Evolutionary conservation across 352 stramenopile species (phyloP), one percentile per base, ranked within the genome.

Genomic region (Phytopythium cucurbitacearum): DNA sequence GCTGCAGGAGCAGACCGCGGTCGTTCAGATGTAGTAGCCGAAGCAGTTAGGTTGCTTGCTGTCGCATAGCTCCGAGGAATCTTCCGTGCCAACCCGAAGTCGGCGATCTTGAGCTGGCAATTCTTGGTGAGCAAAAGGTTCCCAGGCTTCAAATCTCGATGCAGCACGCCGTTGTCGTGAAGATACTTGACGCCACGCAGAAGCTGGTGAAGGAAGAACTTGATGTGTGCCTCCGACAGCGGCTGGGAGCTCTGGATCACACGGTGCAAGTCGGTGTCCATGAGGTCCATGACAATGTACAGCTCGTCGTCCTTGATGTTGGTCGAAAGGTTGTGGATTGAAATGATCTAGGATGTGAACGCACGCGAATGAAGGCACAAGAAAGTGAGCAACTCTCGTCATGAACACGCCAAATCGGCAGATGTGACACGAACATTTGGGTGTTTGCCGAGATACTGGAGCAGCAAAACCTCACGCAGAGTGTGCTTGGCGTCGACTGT

Each of bases 201-300:
- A 12, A 98, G 67, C 55, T 98, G 90, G 53, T 94, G 87, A n/a
- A 98, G 72, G 59, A 98, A 97, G 57, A 91, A 97, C 45, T 95
- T 94, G 52, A 85, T 62, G 40, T 92, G 81, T 1, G 75, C 71
- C 51, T 90, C 79, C 1, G 79, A 88, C 13, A 92, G 72, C 16
- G 69, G 55, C 53, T 90, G 79, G 2, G 79, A 83, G 53, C 79
- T 93, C 50, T 95, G 82, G 15, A 96, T 94, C 43, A 96, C 79
- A 13, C 82, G 76, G 46, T 96, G 87, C 67, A 98, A 69, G 58
- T 98, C 93, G 3, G 85, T 97, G 64, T 98, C 93, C 76, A 98
- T 93, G 55, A 97, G 82, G 44, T 98, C 89, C 91, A 98, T 97
- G 5, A 97, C 69, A 42, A 98, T 96, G 62, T 98, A 98, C n/a